These are phyloP conservation scores for Coemansia sp. DNA, from an alignment of 192 early-diverging fungal species.

Conservation along the genomic window DNA sequence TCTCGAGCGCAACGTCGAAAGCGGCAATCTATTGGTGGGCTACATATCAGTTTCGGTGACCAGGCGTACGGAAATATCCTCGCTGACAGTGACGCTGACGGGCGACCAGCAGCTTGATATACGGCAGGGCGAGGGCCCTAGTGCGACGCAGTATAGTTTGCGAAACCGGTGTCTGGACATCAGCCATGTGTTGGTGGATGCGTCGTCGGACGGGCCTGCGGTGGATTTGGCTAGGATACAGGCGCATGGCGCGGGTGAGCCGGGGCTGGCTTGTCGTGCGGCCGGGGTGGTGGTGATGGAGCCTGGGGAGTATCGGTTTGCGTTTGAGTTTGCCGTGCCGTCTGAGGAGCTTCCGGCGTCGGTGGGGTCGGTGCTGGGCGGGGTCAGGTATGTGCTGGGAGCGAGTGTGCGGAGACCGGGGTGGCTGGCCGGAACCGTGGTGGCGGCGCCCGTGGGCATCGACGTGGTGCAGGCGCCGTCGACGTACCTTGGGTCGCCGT, in stretches of 20 bases:
- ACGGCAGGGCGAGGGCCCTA: slow-evolving; percentile 37
- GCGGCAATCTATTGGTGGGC: slow-evolving; percentile 27
- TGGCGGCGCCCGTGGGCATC: slow-evolving; percentile 14
- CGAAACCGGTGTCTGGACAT: slow-evolving; percentile 19
- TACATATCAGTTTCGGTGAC: slow-evolving; percentile 18
- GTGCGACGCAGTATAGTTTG: slow-evolving; percentile 17
- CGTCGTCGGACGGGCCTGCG: not conserved
- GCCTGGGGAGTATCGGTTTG: slow-evolving; percentile 38
- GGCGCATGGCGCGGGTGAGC: too few species aligned
- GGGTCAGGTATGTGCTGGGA: slow-evolving; percentile 15
- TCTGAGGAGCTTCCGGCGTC: slow-evolving; percentile 21
- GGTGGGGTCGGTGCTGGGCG: slow-evolving; percentile 26
- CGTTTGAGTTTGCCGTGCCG: slow-evolving; percentile 41
- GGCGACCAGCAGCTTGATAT: slow-evolving; percentile 33
- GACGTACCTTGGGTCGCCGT: not conserved
- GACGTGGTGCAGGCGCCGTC: slow-evolving; percentile 20
- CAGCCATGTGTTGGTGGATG: slow-evolving; percentile 8
- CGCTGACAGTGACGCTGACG: slow-evolving; percentile 20
- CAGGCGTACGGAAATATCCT: slow-evolving; percentile 10
- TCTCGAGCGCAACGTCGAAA: slow-evolving; percentile 11
- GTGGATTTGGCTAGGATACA: not conserved
- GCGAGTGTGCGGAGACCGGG: slow-evolving; percentile 12
- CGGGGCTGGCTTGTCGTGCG: too few species aligned
- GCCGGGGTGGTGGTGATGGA: not conserved
- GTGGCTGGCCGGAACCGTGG: slow-evolving; percentile 16